These are phyloP conservation scores for Podaxis sp. DNA, from an alignment of 768 basidiomycete species.

Conservation along the genomic window DNA sequence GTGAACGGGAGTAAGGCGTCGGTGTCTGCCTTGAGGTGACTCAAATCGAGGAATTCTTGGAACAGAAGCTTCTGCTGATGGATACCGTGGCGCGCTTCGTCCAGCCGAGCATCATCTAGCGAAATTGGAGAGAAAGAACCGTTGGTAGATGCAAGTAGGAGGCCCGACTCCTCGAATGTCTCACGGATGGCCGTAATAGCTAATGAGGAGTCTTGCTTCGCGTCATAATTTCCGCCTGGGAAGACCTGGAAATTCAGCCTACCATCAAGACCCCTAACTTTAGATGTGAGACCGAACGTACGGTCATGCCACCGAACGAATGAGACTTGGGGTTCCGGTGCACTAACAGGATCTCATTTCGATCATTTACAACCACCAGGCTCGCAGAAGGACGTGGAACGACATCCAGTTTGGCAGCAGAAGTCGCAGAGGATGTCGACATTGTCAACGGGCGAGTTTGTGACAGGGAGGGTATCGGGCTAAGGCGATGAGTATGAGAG, in stretches of 20 bases:
- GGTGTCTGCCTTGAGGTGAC: constrained; percentile 40
- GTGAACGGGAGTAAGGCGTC: constrained; percentile 62
- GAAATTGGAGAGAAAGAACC: constrained; percentile 7
- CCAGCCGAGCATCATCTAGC: constrained; percentile 37
- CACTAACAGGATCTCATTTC: constrained; percentile 67
- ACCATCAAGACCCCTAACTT: background rate
- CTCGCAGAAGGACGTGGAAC: constrained; percentile 63
- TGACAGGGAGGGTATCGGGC: background rate
- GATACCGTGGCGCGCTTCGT: constrained; percentile 50
- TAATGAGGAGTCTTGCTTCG: constrained; percentile 52
- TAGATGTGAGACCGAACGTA: constrained; percentile 26
- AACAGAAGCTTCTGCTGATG: constrained; percentile 50
- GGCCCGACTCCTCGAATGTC: constrained; percentile 73
- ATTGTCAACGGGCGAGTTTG: background rate
- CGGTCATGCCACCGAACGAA: constrained; percentile 65
- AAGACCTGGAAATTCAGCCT: constrained; percentile 50
- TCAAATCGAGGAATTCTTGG: constrained; percentile 43
- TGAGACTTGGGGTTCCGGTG: constrained; percentile 62
- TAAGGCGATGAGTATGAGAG: background rate
- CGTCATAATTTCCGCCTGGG: constrained; percentile 69
- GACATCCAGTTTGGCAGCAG: background rate
- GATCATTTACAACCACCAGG: constrained; percentile 57
- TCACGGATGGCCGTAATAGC: constrained; percentile 67
- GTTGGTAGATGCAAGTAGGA: constrained; percentile 44
- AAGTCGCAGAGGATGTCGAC: constrained; percentile 11